Evolutionary conservation across 345 rosid species (phyloP).

Genomic region (Dipteronia dyeriana): DNA sequence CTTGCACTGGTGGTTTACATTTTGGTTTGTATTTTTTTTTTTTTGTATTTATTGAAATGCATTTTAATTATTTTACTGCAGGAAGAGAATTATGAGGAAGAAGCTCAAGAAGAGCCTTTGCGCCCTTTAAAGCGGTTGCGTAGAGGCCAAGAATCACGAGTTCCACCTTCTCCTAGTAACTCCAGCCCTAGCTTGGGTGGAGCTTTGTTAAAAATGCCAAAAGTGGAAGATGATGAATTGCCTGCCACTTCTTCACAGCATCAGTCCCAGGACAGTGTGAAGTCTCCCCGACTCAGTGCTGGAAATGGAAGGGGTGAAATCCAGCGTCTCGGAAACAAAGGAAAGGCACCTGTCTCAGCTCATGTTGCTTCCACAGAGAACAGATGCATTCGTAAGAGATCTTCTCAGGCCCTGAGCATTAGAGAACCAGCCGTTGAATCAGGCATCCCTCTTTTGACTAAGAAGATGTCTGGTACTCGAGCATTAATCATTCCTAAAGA

Average conservation of each 20-base stretch:
- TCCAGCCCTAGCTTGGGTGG: slow-evolving; percentile 30
- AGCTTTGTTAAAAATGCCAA: slow-evolving; percentile 29
- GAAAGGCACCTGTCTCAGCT: slow-evolving; percentile 46
- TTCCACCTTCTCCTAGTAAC: slow-evolving; percentile 26
- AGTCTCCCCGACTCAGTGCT: neutral
- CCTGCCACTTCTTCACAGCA: slow-evolving; percentile 24
- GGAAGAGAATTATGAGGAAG: slow-evolving; percentile 46
- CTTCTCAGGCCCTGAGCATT: slow-evolving; percentile 26
- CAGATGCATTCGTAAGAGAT: slow-evolving; percentile 19
- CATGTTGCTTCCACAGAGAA: slow-evolving; percentile 25
- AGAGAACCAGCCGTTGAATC: slow-evolving; percentile 30
- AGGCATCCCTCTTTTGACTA: slow-evolving; percentile 10
- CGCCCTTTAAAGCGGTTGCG: slow-evolving; percentile 77
- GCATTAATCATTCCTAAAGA: slow-evolving; percentile 48
- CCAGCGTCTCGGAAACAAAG: slow-evolving; percentile 32
- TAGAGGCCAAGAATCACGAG: slow-evolving; percentile 47
- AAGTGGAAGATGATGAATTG: slow-evolving; percentile 38
- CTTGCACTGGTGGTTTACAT: neutral
- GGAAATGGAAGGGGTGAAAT: slow-evolving; percentile 17
- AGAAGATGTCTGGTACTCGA: slow-evolving; percentile 21
- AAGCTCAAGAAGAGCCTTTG: slow-evolving; percentile 49
- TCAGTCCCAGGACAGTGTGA: slow-evolving; percentile 21
- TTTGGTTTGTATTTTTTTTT: slow-evolving; percentile 6
- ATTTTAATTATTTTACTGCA: slow-evolving; percentile 25
- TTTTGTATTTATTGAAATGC: slow-evolving; percentile 6